Base-by-base conservation (phyloP, 2,329 filamentous ascomycete species). In the Chaetomium strumarium region DNA sequence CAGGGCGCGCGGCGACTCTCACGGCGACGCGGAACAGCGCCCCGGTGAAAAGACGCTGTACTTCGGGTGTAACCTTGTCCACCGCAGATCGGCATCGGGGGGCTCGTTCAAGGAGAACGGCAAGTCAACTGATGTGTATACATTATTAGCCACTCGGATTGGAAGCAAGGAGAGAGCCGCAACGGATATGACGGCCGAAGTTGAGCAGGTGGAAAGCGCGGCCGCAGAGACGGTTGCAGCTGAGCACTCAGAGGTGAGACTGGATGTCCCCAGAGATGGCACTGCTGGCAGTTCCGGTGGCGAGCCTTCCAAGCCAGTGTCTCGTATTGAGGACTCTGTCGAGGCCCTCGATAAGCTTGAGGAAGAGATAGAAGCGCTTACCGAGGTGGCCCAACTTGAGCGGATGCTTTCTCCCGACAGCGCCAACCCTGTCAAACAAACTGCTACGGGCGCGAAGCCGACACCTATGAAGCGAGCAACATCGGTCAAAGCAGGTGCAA, bases 301-400 rank as follows among this genome's bases (percentile, higher is more conserved):
- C 37, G 51, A 54, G 16, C 53, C 45, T 5, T 46, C 55, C 6
- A 42, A 54, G 11, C 52, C 66, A 42, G 63, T 66, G 36, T 65
- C 75, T 24, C 76, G 79, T 16, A 84, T 85, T 46, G 82, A 85
- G 62, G 81, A 84, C 62, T 84, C 81, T 1, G 68, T 85, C 9
- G 81, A 83, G 63, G 80, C 80, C 56, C 70, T 85, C 17, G 82
- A 85, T 61, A 71, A 73, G 55, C 70, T 85, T 14, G 80, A 85
- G 58, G 81, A 85, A 31, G 73, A 83, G 46, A 70, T 84, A 10
- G 81, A 85, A 58, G 78, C 74, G 2, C 69, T 82, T 33, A 63
- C 70, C 46, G 67, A 67, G n/a, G 66, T 73, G 11, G 63, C 74
- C 0, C 66, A 63, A 2, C 53, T 72, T 11, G 61, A 65, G 16